phyloP scores from a whole-genome alignment of 495 filamentous ascomycete genomes.

The Amniculicola lignicola region DNA sequence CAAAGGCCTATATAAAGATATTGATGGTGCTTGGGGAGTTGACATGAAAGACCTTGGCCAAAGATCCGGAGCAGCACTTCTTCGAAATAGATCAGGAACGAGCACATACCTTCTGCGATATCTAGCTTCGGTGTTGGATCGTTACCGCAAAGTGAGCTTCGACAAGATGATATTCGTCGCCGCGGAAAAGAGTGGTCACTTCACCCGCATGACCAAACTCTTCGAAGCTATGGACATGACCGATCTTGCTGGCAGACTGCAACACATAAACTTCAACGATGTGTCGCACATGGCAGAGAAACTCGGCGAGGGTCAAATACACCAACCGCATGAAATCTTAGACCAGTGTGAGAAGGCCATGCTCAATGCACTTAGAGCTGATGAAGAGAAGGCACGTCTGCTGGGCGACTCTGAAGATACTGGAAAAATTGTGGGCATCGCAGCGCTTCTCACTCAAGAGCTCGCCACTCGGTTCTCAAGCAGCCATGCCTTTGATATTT shows the following conservation, averaged over 20 bases:
- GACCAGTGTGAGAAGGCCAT: constrained; percentile 60
- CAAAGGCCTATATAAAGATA: constrained; percentile 22
- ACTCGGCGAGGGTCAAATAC: constrained; percentile 42
- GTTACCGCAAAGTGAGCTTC: constrained; percentile 61
- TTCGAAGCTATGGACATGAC: constrained; percentile 52
- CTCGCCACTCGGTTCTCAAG: constrained; percentile 65
- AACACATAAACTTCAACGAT: constrained; percentile 63
- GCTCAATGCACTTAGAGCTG: constrained; percentile 64
- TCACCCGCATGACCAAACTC: constrained; percentile 64
- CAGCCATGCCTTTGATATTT: constrained; percentile 63
- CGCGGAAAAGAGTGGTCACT: constrained; percentile 58
- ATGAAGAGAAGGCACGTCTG: constrained; percentile 57
- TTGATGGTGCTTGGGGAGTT: constrained; percentile 16
- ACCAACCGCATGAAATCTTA: constrained; percentile 50
- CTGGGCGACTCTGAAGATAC: constrained; percentile 55
- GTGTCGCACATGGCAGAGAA: constrained; percentile 39
- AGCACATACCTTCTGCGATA: constrained; percentile 65
- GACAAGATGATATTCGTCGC: constrained; percentile 70
- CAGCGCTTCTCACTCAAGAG: constrained; percentile 63
- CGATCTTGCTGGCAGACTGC: constrained; percentile 54
- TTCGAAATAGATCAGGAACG: constrained; percentile 61
- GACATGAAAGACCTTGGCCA: constrained; percentile 43
- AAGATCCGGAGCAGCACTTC: constrained; percentile 54
- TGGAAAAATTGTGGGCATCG: constrained; percentile 56
- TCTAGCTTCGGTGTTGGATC: constrained; percentile 59